Evolutionary conservation across 257 asterid species (phyloP).

Genomic region (Ballota nigra): DNA sequence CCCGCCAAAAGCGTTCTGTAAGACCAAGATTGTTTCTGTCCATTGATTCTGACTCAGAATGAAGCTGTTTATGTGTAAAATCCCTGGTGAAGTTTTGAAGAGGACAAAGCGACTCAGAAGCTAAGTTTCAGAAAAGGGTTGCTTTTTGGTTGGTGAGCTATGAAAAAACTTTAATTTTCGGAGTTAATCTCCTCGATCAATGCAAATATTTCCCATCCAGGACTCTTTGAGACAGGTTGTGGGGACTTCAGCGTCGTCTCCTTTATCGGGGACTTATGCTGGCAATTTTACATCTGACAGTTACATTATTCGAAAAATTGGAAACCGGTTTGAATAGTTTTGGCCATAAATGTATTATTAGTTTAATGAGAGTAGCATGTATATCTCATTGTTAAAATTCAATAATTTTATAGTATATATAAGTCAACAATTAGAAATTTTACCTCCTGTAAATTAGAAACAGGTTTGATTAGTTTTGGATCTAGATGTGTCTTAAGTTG

Average conservation of each 20-base stretch:
- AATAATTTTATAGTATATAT: conserved; percentile 12
- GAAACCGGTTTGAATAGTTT: conserved; percentile 12
- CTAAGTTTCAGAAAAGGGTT: conserved; percentile 19
- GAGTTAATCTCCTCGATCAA: conserved; percentile 9
- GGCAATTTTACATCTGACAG: conserved; percentile 31
- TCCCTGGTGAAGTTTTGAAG: not conserved
- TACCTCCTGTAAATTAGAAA: conserved; percentile 1
- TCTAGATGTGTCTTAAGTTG: not conserved
- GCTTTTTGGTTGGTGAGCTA: conserved; percentile 26
- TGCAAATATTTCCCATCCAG: conserved; percentile 26
- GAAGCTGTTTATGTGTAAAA: conserved; percentile 13
- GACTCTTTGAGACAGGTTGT: conserved; percentile 7
- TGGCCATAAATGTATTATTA: conserved; percentile 28
- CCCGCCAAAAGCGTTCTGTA: conserved; percentile 95
- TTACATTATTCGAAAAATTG: conserved; percentile 19
- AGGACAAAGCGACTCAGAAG: not conserved
- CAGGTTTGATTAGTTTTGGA: not conserved
- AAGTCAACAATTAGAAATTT: not conserved
- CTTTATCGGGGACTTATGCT: conserved; percentile 23
- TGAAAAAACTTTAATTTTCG: conserved; percentile 10
- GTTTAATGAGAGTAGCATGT: conserved; percentile 29
- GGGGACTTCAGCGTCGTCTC: conserved; percentile 21
- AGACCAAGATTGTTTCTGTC: conserved; percentile 83
- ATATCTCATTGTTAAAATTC: conserved; percentile 18
- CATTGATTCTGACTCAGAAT: conserved; percentile 90